Evolutionary conservation across 1,284 basidiomycete species (phyloP).

Genomic region (Ganoderma multipileum): DNA sequence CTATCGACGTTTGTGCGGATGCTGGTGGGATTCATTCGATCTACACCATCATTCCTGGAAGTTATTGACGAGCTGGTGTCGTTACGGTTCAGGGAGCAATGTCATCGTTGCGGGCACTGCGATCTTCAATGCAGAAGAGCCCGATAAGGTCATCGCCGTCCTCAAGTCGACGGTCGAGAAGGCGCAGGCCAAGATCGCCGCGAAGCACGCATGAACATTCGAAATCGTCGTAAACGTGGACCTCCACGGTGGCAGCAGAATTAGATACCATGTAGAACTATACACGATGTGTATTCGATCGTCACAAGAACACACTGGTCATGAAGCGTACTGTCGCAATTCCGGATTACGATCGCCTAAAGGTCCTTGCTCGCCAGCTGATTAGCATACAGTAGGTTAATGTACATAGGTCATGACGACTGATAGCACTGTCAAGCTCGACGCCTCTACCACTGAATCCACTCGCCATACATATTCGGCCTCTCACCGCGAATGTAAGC

Average conservation of each 20-base stretch:
- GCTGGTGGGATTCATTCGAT: constrained; percentile 66
- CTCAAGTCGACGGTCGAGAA: constrained; percentile 78
- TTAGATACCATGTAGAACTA: constrained; percentile 4
- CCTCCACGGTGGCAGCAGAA: neutral
- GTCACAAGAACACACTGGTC: neutral
- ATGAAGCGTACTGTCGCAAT: neutral
- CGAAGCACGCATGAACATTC: constrained; percentile 11
- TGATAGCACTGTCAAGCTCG: neutral
- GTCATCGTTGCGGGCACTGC: constrained; percentile 99
- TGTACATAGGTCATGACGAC: neutral
- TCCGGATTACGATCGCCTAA: neutral
- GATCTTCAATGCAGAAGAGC: constrained; percentile 85
- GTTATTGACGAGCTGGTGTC: neutral
- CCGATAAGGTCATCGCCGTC: constrained; percentile 78
- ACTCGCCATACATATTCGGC: constrained; percentile 94
- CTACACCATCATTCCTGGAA: neutral
- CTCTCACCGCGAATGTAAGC: constrained; percentile 85
- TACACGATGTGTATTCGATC: neutral
- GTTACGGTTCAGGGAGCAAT: constrained; percentile 76
- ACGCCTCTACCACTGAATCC: constrained; percentile 65
- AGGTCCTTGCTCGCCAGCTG: neutral
- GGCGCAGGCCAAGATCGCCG: constrained; percentile 61
- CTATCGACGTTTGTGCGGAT: constrained; percentile 88
- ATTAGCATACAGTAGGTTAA: neutral
- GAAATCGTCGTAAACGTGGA: neutral